Evolutionary conservation across 2,329 filamentous ascomycete genomes (phyloP), one percentile per base, ranked within the genome.

Genomic region (Tetracladium maxilliforme): DNA sequence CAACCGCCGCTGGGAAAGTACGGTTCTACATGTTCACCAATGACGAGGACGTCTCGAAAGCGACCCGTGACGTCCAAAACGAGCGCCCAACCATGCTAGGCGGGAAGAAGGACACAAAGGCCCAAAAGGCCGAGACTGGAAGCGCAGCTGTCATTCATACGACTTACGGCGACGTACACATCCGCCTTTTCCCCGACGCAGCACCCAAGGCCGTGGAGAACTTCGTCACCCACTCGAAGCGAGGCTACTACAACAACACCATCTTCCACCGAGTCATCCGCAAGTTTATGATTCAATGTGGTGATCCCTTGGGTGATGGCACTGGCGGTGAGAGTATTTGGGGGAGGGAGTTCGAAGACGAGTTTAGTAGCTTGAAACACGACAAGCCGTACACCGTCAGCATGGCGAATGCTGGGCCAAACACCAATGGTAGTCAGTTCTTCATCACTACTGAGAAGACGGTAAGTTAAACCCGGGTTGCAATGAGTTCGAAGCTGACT

Each of bases 11-110:
- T 22, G 79, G 75, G 33, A 95, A 93, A 52, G 70, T 79, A 15
- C 78, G 92, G 20, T 98, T 98, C 55, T 98, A 94, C 63, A 84
- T 95, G 72, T 98, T 94, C 51, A 93, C 82, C 18, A 92, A 94
- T 48, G 80, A 93, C 19, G 69, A 75, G 19, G 78, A 83, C 14
- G 65, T 90, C 25, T 77, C 74, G 37, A 92, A 87, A 48, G 77
- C 79, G 6, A 75, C 76, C 18, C 74, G 90, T 37, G 90, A 98
- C 47, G 65, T 98, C 8, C 84, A 93, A 39, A 98, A 98, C 47
- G 90, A 98, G 52, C 86, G 84, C 39, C 90, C 87, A 1, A 76
- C 70, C 2, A 63, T 72, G 26, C 45, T 75, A 11, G 66, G 65
- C 22, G 46, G 54, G 4, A 58, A 57, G 35, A 73, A 65, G 48